phyloP scores from a whole-genome alignment of 306 rosid species.

The peach (Prunus persica) region Prunus_persica_NCBIv2 NC_034010.1:29577501-29578000 shows the following conservation, averaged over 20 bases:
- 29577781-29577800: conserved; percentile 88
- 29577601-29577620: conserved; percentile 88
- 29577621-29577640: conserved; percentile 76
- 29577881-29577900: conserved; percentile 90
- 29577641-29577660: conserved; percentile 77
- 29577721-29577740: conserved; percentile 68
- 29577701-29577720: conserved; percentile 61
- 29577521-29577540: neutral
- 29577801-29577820: conserved; percentile 67
- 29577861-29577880: conserved; percentile 86
- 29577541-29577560: conserved; percentile 10
- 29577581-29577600: conserved; percentile 89
- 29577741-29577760: conserved; percentile 65
- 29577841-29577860: conserved; percentile 90
- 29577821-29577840: conserved; percentile 75
- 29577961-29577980: conserved; percentile 84
- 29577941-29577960: conserved; percentile 83
- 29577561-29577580: conserved; percentile 14
- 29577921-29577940: conserved; percentile 85
- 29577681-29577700: conserved; percentile 78
- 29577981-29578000: conserved; percentile 58
- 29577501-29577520: conserved; percentile 16
- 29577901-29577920: conserved; percentile 92
- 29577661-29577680: conserved; percentile 81
- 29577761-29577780: conserved; percentile 68